Evolutionary conservation across 2,329 filamentous ascomycete genomes (phyloP).

Genomic region (Sclerotinia trifoliorum): DNA sequence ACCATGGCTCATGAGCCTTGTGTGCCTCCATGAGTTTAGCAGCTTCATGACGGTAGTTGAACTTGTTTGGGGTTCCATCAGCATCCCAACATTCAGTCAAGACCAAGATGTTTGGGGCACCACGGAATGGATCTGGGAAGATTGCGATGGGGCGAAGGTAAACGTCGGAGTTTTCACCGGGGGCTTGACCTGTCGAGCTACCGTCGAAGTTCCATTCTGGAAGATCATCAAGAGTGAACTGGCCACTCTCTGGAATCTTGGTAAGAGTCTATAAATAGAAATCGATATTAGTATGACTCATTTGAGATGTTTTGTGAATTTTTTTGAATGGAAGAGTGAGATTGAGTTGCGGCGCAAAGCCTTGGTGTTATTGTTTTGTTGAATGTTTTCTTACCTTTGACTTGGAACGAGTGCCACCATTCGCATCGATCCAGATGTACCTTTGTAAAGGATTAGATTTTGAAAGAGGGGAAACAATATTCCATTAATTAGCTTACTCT

Average conservation of each 20-base stretch:
- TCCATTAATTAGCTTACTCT: conserved; percentile 79
- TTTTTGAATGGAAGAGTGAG: neutral
- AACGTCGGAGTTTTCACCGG: conserved; percentile 94
- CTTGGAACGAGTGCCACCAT: conserved; percentile 86
- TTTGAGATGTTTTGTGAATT: conserved; percentile 22
- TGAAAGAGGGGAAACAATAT: conserved; percentile 21
- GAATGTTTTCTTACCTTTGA: conserved; percentile 72
- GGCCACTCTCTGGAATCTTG: conserved; percentile 50
- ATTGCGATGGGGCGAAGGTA: conserved; percentile 89
- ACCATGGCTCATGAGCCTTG: conserved; percentile 85
- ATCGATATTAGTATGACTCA: conserved; percentile 7
- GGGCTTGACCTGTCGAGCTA: conserved; percentile 88
- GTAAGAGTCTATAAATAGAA: conserved; percentile 55
- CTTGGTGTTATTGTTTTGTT: neutral
- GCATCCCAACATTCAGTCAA: conserved; percentile 92
- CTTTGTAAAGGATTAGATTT: conserved; percentile 27
- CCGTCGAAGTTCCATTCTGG: conserved; percentile 84
- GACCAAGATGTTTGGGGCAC: conserved; percentile 87
- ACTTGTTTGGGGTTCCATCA: conserved; percentile 95
- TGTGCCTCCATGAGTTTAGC: conserved; percentile 87
- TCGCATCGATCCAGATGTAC: conserved; percentile 92
- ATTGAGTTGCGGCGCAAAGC: conserved; percentile 9
- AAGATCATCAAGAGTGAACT: conserved; percentile 57
- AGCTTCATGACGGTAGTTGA: conserved; percentile 94
- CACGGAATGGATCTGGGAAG: conserved; percentile 90